These are phyloP conservation scores for Pelargonium fulgidum DNA, from an alignment of 441 rosid genomes.

Conservation along the genomic window DNA sequence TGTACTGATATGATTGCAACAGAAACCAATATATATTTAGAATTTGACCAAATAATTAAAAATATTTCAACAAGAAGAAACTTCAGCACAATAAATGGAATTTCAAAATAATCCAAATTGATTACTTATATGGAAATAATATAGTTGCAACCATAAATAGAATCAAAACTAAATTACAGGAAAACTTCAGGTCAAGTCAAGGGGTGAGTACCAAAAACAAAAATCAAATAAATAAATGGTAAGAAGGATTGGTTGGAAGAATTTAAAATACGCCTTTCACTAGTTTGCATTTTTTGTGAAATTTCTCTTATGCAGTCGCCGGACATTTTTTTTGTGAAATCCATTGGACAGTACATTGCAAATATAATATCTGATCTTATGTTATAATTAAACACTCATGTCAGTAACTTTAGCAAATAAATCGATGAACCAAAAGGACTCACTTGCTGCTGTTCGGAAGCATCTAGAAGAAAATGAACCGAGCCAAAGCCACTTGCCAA, in stretches of 20 bases:
- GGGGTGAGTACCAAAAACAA: too few relatives aligned
- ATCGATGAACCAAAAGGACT: conserved; percentile 21
- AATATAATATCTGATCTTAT: neutral
- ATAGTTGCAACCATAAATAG: too few relatives aligned
- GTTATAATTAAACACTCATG: conserved; percentile 1
- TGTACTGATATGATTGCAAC: conserved; percentile 51
- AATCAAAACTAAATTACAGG: too few relatives aligned
- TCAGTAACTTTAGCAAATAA: conserved; percentile 11
- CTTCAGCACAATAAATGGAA: neutral
- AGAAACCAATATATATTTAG: neutral
- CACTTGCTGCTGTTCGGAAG: conserved; percentile 93
- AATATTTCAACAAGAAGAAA: conserved; percentile 1
- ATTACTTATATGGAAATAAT: neutral
- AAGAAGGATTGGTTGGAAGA: too few relatives aligned
- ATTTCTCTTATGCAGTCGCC: neutral
- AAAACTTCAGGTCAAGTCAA: too few relatives aligned
- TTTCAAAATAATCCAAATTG: neutral
- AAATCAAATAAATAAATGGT: too few relatives aligned
- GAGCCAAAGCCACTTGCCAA: conserved; percentile 96
- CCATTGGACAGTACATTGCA: neutral
- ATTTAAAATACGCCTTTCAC: too few relatives aligned
- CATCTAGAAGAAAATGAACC: conserved; percentile 90
- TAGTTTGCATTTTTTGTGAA: too few relatives aligned
- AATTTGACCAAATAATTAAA: neutral
- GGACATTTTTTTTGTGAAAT: neutral